These are phyloP conservation scores for Schizonepeta tenuifolia DNA, from an alignment of 257 asterid genomes.

Conservation along the genomic window DNA sequence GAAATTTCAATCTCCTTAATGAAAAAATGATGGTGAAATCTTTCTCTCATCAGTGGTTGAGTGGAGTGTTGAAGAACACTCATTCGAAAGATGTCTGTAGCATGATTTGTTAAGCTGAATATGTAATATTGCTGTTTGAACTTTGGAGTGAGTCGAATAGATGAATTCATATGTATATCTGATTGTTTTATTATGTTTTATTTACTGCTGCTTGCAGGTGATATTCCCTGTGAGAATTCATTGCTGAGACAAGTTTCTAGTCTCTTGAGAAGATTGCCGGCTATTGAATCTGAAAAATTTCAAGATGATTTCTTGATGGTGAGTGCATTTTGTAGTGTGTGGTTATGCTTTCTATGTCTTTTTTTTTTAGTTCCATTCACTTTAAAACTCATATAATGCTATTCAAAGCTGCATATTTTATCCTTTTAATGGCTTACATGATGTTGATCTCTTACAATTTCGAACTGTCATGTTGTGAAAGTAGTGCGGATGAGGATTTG, in stretches of 20 bases:
- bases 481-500: neutral
- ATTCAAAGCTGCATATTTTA: neutral
- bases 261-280: slow-evolving; percentile 91
- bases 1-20: neutral
- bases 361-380: neutral
- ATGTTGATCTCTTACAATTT: neutral
- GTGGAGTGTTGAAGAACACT: neutral
- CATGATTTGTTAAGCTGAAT: neutral
- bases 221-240: slow-evolving; percentile 75
- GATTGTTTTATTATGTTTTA: slow-evolving; percentile 25
- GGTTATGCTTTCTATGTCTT: slow-evolving; percentile 13
- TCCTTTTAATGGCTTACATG: slow-evolving; percentile 11
- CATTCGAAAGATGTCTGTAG: slow-evolving; percentile 1
- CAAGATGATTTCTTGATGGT: slow-evolving; percentile 97
- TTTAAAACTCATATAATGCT: neutral
- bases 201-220: slow-evolving; percentile 61
- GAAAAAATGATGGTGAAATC: slow-evolving; percentile 2
- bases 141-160: slow-evolving; percentile 25
- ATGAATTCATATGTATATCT: slow-evolving; percentile 8
- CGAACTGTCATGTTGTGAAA: neutral
- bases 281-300: slow-evolving; percentile 84
- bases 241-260: slow-evolving; percentile 92
- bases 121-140: slow-evolving; percentile 3
- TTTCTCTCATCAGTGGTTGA: slow-evolving; percentile 19
- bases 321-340: slow-evolving; percentile 37